Percentiles rank a stretch among this genome's conserved stretches.
These are phyloP conservation scores for Casuarina glauca DNA, from an alignment of 306 rosid genomes.

Conservation along the genomic window DNA sequence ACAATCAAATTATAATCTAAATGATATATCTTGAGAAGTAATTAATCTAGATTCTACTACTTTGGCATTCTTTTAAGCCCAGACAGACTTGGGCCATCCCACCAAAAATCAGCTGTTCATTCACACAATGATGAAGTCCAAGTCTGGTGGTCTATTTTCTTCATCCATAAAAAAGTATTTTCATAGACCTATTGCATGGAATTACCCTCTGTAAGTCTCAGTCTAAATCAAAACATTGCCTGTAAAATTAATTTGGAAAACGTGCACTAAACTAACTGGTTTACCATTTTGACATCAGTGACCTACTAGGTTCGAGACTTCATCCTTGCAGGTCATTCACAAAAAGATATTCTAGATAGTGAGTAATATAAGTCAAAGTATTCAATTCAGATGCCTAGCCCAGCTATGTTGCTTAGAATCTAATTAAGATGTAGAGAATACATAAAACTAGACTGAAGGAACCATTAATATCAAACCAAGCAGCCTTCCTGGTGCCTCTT, in stretches of 20 bases:
- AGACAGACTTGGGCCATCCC: not conserved
- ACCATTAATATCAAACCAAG: not conserved
- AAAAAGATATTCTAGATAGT: not conserved
- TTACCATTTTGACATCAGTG: not conserved
- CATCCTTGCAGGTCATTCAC: not conserved
- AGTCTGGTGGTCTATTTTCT: not conserved
- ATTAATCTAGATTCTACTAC: not conserved
- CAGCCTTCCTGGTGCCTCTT: not conserved
- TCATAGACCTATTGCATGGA: not conserved
- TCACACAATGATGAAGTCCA: not conserved
- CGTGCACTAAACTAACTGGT: not conserved
- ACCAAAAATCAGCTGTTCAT: not conserved
- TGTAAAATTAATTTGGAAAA: not conserved
- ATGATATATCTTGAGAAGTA: not conserved
- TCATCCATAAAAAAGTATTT: not conserved
- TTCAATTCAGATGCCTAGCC: not conserved
- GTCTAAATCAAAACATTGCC: not conserved
- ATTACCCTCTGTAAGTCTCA: not conserved
- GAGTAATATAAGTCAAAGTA: not conserved
- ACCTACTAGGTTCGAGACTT: not conserved
- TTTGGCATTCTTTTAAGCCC: not conserved
- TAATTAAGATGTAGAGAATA: not conserved
- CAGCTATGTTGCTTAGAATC: constrained; percentile 6
- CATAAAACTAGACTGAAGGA: not conserved
- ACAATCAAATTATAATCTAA: not conserved